A percentile compares a stretch with the other conserved stretches of the same genome.
Conservation (phyloP, 2,329 filamentous ascomycete species). For the Kalmusia sp. region DNA sequence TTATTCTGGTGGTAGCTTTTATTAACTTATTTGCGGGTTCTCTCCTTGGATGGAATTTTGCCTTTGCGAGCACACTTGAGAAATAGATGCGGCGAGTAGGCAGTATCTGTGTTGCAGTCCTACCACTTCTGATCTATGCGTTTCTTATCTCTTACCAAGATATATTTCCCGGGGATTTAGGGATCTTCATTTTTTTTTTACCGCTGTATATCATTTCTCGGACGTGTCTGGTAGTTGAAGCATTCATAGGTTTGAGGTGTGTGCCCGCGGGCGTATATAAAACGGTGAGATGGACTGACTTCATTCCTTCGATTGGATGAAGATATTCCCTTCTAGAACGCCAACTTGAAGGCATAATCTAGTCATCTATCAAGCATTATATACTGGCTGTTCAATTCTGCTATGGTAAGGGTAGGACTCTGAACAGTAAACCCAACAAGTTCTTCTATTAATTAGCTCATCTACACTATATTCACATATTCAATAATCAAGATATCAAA, state of each 20-base stretch:
- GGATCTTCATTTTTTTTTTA: too few species aligned
- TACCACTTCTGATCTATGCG: neutral
- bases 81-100: constrained; percentile 18
- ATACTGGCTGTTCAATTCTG: too few species aligned
- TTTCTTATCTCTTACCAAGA: neutral
- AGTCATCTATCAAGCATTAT: too few species aligned
- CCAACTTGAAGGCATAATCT: too few species aligned
- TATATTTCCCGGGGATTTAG: neutral
- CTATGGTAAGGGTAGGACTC: too few species aligned
- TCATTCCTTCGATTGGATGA: constrained; percentile 21
- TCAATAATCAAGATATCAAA: too few species aligned
- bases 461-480: too few species aligned
- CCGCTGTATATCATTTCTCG: constrained; percentile 8
- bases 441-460: too few species aligned
- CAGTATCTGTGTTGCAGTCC: constrained; percentile 6
- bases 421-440: too few species aligned
- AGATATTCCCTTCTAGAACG: too few species aligned
- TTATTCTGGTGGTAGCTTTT: neutral
- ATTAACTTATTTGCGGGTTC: constrained; percentile 1
- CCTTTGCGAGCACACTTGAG: constrained; percentile 14
- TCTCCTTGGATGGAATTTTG: constrained; percentile 21
- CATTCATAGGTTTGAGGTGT: constrained; percentile 16
- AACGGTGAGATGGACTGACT: constrained; percentile 20
- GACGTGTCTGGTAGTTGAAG: constrained; percentile 17
- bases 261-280: constrained; percentile 17